A percentile compares a stretch with the other conserved stretches of the same genome.
Evolutionary conservation across 768 basidiomycete species (phyloP).

Genomic region (Coprinellus micaceus): DNA sequence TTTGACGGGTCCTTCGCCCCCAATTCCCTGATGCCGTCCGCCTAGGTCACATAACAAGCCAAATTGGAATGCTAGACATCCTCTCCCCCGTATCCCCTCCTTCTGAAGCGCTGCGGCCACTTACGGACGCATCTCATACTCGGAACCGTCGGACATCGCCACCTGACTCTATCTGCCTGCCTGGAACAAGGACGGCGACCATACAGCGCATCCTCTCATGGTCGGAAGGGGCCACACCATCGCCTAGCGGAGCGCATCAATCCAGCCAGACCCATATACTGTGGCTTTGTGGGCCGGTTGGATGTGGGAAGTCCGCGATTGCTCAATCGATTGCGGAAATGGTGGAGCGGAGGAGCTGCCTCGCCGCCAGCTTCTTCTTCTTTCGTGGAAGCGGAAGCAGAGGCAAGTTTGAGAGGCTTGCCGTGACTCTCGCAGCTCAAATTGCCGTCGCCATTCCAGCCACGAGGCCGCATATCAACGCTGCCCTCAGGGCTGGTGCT

Average conservation of each 20-base stretch:
- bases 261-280: not conserved
- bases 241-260: not conserved
- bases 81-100: no score
- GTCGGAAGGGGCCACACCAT: no score
- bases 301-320: slow-evolving; percentile 18
- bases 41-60: no score
- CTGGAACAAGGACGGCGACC: not conserved
- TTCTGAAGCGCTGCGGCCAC: no score
- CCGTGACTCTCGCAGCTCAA: slow-evolving; percentile 15
- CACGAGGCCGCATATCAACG: not conserved
- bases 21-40: no score
- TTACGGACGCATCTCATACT: not conserved
- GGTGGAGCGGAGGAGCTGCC: not conserved
- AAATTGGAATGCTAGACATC: no score
- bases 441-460: slow-evolving; percentile 5
- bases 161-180: not conserved
- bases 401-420: slow-evolving; percentile 1
- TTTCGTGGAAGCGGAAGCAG: slow-evolving; percentile 1
- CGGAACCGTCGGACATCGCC: not conserved
- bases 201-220: not conserved
- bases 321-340: slow-evolving; percentile 13
- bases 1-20: no score
- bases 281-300: slow-evolving; percentile 17
- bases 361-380: slow-evolving; percentile 16
- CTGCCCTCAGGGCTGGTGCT: not conserved